phyloP scores from a whole-genome alignment of 441 rosid genomes.

The Croton laevigatus region DNA sequence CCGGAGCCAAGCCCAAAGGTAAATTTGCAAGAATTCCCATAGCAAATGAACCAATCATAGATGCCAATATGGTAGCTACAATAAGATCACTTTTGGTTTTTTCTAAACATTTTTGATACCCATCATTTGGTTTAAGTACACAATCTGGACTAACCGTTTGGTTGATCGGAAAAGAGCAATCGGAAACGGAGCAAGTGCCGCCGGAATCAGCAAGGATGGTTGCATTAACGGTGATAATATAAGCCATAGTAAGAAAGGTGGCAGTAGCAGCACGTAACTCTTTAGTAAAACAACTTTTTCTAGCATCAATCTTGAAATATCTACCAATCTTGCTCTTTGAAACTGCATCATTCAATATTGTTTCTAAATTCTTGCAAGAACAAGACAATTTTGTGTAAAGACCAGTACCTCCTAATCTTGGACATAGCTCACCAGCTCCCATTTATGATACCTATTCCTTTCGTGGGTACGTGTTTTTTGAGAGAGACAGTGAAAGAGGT shows the following conservation, averaged over 20 bases:
- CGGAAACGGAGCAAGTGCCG: constrained; percentile 57
- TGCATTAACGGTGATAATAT: constrained; percentile 79
- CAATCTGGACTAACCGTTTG: constrained; percentile 47
- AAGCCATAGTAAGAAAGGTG: constrained; percentile 90
- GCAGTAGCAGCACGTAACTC: constrained; percentile 90
- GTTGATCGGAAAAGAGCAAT: constrained; percentile 49
- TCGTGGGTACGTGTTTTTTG: neutral
- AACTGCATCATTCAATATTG: constrained; percentile 48
- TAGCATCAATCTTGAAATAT: constrained; percentile 65
- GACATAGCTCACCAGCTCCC: constrained; percentile 34
- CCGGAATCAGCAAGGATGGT: constrained; percentile 80
- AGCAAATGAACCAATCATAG: constrained; percentile 73
- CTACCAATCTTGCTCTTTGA: constrained; percentile 52
- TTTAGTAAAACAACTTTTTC: constrained; percentile 65
- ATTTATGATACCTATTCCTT: neutral
- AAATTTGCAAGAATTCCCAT: constrained; percentile 82
- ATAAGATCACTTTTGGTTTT: constrained; percentile 67
- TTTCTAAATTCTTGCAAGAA: constrained; percentile 51
- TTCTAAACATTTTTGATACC: constrained; percentile 59
- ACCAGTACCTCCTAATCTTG: constrained; percentile 30
- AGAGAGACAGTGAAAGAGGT: neutral
- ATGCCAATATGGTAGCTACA: constrained; percentile 64
- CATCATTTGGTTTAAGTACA: constrained; percentile 47
- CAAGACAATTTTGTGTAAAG: constrained; percentile 19
- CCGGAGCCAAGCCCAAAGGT: constrained; percentile 81